Percentiles rank a stretch among this genome's conserved stretches.
Evolutionary conservation across 176 grass and related monocot species (phyloP).

Genomic region (Carex littledalei): DNA sequence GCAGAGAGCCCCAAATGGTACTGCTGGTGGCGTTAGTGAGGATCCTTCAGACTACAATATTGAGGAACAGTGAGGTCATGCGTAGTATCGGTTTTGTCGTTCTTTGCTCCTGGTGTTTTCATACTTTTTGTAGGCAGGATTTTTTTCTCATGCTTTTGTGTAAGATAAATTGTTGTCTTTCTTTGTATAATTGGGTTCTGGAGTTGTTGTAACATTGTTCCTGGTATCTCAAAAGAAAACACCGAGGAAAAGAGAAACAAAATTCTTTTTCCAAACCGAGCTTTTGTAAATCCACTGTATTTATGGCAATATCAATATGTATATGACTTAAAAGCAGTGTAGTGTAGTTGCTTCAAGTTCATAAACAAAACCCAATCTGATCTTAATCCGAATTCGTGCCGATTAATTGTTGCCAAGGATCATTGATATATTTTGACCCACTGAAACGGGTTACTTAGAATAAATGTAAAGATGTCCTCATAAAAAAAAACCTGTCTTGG

Average conservation of each 20-base stretch:
- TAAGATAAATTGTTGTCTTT: background rate
- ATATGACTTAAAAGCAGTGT: background rate
- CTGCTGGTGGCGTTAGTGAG: constrained; percentile 8
- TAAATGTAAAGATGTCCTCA: background rate
- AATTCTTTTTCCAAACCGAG: background rate
- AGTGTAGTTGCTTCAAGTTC: background rate
- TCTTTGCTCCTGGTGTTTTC: background rate
- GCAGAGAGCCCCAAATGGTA: constrained; percentile 43
- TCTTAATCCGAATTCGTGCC: background rate
- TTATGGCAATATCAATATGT: background rate
- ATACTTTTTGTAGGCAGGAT: background rate
- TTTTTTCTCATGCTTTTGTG: background rate
- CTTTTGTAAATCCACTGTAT: background rate
- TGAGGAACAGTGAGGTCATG: constrained; percentile 29
- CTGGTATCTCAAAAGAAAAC: background rate
- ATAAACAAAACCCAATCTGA: background rate
- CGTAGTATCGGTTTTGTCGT: background rate
- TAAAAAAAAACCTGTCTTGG: background rate
- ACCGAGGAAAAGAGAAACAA: background rate
- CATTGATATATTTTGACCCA: background rate
- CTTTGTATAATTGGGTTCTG: background rate
- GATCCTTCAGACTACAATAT: constrained; percentile 39
- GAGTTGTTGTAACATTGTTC: background rate
- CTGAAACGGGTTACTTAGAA: background rate
- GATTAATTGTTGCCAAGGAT: background rate